Base-by-base conservation (phyloP, 352 stramenopile species). In the Phytophthora cactorum region DNA sequence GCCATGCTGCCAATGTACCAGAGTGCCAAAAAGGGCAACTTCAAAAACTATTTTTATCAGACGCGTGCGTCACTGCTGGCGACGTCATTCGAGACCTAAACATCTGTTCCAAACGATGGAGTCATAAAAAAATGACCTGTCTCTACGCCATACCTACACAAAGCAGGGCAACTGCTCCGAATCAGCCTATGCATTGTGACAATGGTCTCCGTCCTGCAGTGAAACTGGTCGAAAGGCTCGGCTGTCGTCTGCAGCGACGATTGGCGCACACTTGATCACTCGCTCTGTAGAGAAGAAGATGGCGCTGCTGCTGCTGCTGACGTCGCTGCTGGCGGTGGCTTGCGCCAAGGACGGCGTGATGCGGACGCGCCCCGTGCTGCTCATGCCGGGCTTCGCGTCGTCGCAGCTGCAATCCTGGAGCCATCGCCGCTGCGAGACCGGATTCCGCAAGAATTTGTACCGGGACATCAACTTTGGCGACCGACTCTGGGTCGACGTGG, bases 331-430 rank as follows among this genome's bases (percentile, higher is more conserved):
- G n/a, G 32, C 57, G 7, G 49, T 47, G 12, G 17, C 43, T 4
- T 17, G 17, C 5, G 27, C 55, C 12, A 63, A 63, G 44, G 53
- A 64, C 3, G 41, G 28, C 9, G 55, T 49, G 45, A 66, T 65
- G 46, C 52, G 43, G 9, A 84, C 80, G 62, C 78, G 83, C 3
- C 86, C 86, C 0, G 82, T 94, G 64, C 67, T 94, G 55, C 71
- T 94, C 44, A 75, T 94, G 29, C 86, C 86, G 27, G 86, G 86
- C 61, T 94, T 92, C 44, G 86, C 86, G 41, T 94, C 84, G 6
- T 88, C 86, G 32, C 86, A 94, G 61, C 73, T 94, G n/a, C 75
- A 90, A 28, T 75, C 82, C 14, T 94, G 86, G 86, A 84, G 82
- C 52, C 79, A 82, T 54, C 61, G 75, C 45, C 72, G 66, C 41